phyloP scores from a whole-genome alignment of 441 rosid species.

The Populus trichocarpa region DNA sequence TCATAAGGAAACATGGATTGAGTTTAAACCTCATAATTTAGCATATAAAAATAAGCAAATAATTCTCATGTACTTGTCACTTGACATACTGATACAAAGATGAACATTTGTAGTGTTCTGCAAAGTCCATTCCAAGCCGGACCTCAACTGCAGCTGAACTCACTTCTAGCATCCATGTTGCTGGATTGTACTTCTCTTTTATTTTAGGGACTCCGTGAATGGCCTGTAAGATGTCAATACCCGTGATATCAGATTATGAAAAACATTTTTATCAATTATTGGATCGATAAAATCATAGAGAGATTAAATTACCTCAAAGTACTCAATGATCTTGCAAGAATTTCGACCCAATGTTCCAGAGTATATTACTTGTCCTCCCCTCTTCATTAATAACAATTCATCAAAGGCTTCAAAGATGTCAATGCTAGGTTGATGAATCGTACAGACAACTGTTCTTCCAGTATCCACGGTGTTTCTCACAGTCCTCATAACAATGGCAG shows the following conservation, averaged over 20 bases:
- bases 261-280: neutral
- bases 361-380: constrained; percentile 83
- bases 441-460: constrained; percentile 51
- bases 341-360: constrained; percentile 76
- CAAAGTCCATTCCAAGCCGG: constrained; percentile 55
- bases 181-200: constrained; percentile 73
- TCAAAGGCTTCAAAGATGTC: constrained; percentile 27
- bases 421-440: constrained; percentile 46
- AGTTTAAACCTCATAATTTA: neutral
- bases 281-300: neutral
- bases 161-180: constrained; percentile 89
- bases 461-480: too few species aligned
- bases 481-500: constrained; percentile 50
- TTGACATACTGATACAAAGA: constrained; percentile 57
- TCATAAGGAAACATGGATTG: constrained; percentile 7
- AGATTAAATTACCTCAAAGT: constrained; percentile 53
- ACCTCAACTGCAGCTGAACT: constrained; percentile 50
- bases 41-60: neutral
- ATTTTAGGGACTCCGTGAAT: constrained; percentile 59
- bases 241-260: neutral
- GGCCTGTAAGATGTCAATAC: constrained; percentile 27
- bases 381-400: constrained; percentile 55
- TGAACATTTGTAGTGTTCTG: constrained; percentile 55
- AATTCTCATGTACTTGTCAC: neutral
- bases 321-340: constrained; percentile 55